A percentile compares a stretch with the other conserved stretches of the same genome.
Conservation (phyloP, 805 yeast species). For the Cyberlindnera japonica region DNA sequence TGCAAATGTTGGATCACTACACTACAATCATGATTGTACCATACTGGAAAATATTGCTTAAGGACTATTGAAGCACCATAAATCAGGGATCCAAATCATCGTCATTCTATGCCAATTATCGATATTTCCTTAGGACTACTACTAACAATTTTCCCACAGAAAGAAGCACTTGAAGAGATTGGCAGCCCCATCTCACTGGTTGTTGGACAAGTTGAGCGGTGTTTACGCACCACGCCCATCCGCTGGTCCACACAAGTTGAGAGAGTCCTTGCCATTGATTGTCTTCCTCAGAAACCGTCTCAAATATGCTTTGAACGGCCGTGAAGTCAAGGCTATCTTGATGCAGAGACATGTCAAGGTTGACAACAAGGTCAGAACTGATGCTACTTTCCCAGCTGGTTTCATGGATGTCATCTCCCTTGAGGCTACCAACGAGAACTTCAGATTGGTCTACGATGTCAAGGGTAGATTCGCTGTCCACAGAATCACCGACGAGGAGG, state of each 20-base stretch:
- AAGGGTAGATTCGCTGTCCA: conserved; percentile 99
- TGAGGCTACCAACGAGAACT: conserved; percentile 98
- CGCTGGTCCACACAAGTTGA: conserved; percentile 98
- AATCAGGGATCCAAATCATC: no score
- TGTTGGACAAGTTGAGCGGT: conserved; percentile 99
- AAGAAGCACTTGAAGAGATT: conserved; percentile 99
- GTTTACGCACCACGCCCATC: conserved; percentile 99
- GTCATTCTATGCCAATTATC: neutral
- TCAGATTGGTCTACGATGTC: conserved; percentile 97
- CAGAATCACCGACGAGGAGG: conserved; percentile 99
- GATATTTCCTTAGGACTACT: neutral
- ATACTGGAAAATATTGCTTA: no score
- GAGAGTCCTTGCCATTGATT: conserved; percentile 96
- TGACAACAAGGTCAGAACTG: conserved; percentile 99
- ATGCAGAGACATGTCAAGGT: conserved; percentile 98
- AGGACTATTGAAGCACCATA: no score
- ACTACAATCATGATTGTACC: no score
- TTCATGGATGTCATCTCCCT: conserved; percentile 98
- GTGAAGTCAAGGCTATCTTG: conserved; percentile 97
- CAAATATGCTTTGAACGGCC: conserved; percentile 98
- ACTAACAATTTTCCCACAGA: conserved; percentile 42
- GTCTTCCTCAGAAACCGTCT: conserved; percentile 97
- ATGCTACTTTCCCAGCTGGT: conserved; percentile 98
- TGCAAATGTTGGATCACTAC: no score
- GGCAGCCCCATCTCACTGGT: conserved; percentile 99